phyloP scores from a whole-genome alignment of 129 eudicot genomes.

The Deinandra increscens region DNA sequence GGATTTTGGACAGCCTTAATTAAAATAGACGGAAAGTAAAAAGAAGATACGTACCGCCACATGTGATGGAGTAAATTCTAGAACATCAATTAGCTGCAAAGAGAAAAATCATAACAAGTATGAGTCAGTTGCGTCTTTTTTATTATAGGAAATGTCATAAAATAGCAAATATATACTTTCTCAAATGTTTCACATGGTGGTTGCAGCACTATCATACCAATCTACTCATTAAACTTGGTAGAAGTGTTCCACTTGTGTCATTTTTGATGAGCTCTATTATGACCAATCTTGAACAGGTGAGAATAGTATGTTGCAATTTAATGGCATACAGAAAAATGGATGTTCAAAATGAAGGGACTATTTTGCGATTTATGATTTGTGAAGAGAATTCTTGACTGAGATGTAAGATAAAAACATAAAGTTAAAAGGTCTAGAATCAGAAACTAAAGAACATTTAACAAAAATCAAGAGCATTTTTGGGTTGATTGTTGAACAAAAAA shows the following conservation, averaged over 20 bases:
- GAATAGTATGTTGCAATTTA: neutral
- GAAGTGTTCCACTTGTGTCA: neutral
- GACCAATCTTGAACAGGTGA: neutral
- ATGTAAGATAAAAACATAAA: neutral
- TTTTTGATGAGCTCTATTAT: neutral
- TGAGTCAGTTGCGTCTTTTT: conserved; percentile 7
- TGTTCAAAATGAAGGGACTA: neutral
- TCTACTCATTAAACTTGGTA: neutral
- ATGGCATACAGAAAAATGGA: conserved; percentile 1
- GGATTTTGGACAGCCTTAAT: too few relatives aligned
- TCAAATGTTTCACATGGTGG: neutral
- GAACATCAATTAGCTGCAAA: conserved; percentile 85
- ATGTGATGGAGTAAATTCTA: conserved; percentile 90
- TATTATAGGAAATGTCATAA: neutral
- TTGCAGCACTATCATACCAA: neutral
- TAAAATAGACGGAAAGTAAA: neutral
- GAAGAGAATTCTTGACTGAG: neutral
- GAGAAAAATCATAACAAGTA: conserved; percentile 25
- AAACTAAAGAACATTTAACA: too few relatives aligned
- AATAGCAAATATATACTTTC: neutral
- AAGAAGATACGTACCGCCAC: conserved; percentile 65
- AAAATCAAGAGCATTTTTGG: too few relatives aligned
- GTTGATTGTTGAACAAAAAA: neutral
- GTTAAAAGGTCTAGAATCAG: neutral
- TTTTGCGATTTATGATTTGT: neutral